Conservation (phyloP, 805 yeast genomes). For the Maudiozyma bulderi region DNA sequence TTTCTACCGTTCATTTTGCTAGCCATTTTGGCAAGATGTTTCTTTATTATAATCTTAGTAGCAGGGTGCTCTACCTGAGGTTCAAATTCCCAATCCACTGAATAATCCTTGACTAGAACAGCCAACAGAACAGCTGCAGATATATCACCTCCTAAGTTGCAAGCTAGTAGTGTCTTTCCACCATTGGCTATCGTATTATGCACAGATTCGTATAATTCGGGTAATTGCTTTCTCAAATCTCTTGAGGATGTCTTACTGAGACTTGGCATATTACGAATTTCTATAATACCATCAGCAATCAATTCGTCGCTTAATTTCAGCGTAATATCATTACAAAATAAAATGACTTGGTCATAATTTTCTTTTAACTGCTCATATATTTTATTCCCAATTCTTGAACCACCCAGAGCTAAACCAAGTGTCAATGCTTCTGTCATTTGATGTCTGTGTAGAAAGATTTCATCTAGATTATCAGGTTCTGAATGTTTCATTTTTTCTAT, state of each 20-base stretch:
- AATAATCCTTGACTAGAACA: constrained; percentile 39
- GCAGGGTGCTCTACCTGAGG: constrained; percentile 9
- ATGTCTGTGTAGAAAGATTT: too few relatives aligned
- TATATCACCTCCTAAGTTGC: constrained; percentile 59
- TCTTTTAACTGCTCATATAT: too few relatives aligned
- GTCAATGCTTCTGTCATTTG: too few relatives aligned
- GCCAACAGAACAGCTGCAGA: constrained; percentile 52
- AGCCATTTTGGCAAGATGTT: constrained; percentile 44
- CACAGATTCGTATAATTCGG: constrained; percentile 30
- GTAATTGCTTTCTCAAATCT: constrained; percentile 40
- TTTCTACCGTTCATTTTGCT: constrained; percentile 32
- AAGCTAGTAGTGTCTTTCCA: constrained; percentile 37
- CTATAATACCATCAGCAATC: neutral
- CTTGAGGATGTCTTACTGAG: constrained; percentile 60
- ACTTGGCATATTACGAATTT: constrained; percentile 22
- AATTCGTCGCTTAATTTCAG: neutral
- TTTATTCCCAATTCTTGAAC: too few relatives aligned
- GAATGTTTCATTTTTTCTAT: constrained; percentile 1
- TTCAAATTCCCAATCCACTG: constrained; percentile 32
- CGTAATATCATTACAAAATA: constrained; percentile 13
- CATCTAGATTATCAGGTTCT: neutral
- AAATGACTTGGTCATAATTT: constrained; percentile 4
- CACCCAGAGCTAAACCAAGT: too few relatives aligned
- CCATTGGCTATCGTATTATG: constrained; percentile 5
- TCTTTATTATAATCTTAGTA: constrained; percentile 45